phyloP scores from a whole-genome alignment of 371 early-diverging fungal genomes.

The Saksenaea oblongispora region DNA sequence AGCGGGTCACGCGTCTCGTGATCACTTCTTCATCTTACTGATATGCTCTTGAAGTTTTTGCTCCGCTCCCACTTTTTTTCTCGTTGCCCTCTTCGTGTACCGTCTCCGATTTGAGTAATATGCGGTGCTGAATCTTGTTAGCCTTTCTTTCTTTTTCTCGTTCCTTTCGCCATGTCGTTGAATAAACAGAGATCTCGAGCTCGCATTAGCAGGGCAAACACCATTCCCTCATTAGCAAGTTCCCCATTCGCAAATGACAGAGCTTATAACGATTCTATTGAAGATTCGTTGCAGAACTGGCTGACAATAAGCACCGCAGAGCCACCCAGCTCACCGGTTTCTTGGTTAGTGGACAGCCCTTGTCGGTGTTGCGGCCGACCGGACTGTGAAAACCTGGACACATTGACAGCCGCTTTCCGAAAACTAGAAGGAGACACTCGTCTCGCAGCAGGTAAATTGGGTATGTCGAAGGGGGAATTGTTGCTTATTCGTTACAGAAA shows the following conservation, averaged over 20 bases:
- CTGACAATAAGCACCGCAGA: slow-evolving; percentile 28
- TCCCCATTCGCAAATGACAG: background rate
- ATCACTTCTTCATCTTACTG: background rate
- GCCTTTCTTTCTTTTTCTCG: background rate
- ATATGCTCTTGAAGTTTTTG: background rate
- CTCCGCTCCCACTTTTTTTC: slow-evolving; percentile 1
- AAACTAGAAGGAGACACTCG: slow-evolving; percentile 41
- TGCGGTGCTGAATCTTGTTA: slow-evolving; percentile 2
- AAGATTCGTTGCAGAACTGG: slow-evolving; percentile 48
- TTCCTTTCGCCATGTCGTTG: slow-evolving; percentile 2
- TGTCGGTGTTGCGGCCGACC: slow-evolving; percentile 32
- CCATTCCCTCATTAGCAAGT: slow-evolving; percentile 2
- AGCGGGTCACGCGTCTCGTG: slow-evolving; percentile 5
- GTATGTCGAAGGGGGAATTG: background rate
- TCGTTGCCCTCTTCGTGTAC: background rate
- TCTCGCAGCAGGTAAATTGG: slow-evolving; percentile 40
- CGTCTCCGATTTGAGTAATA: slow-evolving; percentile 6
- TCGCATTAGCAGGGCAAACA: background rate
- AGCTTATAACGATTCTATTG: slow-evolving; percentile 10
- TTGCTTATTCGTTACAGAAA: slow-evolving; percentile 21
- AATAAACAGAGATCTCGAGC: slow-evolving; percentile 3
- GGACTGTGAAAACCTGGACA: slow-evolving; percentile 28
- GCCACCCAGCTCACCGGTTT: slow-evolving; percentile 12
- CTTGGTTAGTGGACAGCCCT: slow-evolving; percentile 19
- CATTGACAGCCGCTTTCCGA: slow-evolving; percentile 25